Evolutionary conservation across 2,329 filamentous ascomycete genomes (phyloP).

Genomic region (Exophiala viscosa): DNA sequence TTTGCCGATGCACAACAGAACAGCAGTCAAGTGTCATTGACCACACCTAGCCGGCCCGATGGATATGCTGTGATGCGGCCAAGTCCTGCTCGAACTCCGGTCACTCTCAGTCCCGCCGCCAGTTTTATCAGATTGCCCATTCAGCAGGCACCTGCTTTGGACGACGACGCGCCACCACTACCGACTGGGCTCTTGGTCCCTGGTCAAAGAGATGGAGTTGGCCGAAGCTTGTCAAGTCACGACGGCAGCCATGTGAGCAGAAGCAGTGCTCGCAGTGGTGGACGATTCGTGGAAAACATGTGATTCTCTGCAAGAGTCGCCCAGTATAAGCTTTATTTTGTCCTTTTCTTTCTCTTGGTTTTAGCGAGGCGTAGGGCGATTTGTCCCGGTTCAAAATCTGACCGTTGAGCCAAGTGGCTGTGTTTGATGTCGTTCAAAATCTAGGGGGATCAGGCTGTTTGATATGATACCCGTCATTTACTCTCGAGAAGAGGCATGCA

Average conservation of each 20-base stretch:
- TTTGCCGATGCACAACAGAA: slow-evolving; percentile 16
- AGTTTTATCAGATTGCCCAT: slow-evolving; percentile 29
- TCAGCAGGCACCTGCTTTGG: slow-evolving; percentile 24
- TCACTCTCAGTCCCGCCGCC: slow-evolving; percentile 34
- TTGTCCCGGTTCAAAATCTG: neutral
- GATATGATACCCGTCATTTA: slow-evolving; percentile 14
- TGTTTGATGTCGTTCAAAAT: neutral
- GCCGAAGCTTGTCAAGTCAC: slow-evolving; percentile 40
- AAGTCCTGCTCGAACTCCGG: slow-evolving; percentile 42
- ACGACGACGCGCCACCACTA: slow-evolving; percentile 27
- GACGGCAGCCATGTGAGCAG: slow-evolving; percentile 40
- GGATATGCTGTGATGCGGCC: slow-evolving; percentile 39
- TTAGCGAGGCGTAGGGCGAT: slow-evolving; percentile 13
- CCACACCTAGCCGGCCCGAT: slow-evolving; percentile 29
- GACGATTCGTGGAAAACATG: slow-evolving; percentile 39
- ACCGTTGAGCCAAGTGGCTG: neutral
- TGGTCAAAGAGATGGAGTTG: slow-evolving; percentile 38
- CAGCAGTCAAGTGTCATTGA: slow-evolving; percentile 17
- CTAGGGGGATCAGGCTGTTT: neutral
- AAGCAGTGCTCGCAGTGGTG: slow-evolving; percentile 32
- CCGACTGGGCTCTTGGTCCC: slow-evolving; percentile 31
- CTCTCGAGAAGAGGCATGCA: neutral
- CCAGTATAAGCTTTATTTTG: neutral
- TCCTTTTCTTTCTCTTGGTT: neutral
- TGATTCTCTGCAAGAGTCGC: slow-evolving; percentile 9